These are phyloP conservation scores for Phanerochaete sordida DNA, from an alignment of 768 basidiomycete species.

Conservation along the genomic window DNA sequence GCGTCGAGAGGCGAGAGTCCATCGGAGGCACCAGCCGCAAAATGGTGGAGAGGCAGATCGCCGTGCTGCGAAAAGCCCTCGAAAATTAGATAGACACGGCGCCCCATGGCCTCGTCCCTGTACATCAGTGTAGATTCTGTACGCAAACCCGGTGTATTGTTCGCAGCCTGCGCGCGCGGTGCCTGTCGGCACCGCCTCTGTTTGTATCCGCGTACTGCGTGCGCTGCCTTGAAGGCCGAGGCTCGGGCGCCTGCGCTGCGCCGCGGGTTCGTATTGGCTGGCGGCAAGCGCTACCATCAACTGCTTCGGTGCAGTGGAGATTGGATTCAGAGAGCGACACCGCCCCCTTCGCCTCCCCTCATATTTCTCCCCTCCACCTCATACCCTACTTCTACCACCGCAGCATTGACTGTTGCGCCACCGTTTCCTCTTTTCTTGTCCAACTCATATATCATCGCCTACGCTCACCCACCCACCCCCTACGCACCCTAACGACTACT, in stretches of 20 bases:
- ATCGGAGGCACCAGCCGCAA: constrained; percentile 87
- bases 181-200: not conserved
- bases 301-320: constrained; percentile 1
- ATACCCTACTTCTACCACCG: constrained; percentile 2
- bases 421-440: constrained; percentile 8
- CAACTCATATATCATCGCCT: constrained; percentile 3
- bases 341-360: constrained; percentile 4
- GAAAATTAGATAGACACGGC: constrained; percentile 23
- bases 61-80: constrained; percentile 63
- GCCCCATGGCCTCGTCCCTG: not conserved
- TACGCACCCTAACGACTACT: constrained; percentile 22
- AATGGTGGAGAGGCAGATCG: constrained; percentile 85
- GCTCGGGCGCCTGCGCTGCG: constrained; percentile 1
- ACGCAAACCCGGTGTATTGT: not conserved
- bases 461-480: constrained; percentile 10
- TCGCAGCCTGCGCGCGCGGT: not conserved
- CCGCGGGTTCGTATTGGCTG: not conserved
- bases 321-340: constrained; percentile 1
- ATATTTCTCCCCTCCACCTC: constrained; percentile 1
- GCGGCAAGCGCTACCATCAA: constrained; percentile 10
- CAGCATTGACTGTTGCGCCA: constrained; percentile 16
- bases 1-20: constrained; percentile 87
- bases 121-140: not conserved
- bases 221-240: not conserved
- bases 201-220: not conserved